These are phyloP conservation scores for Cornus controversa DNA, from an alignment of 148 eudicot genomes.

Conservation along the genomic window DNA sequence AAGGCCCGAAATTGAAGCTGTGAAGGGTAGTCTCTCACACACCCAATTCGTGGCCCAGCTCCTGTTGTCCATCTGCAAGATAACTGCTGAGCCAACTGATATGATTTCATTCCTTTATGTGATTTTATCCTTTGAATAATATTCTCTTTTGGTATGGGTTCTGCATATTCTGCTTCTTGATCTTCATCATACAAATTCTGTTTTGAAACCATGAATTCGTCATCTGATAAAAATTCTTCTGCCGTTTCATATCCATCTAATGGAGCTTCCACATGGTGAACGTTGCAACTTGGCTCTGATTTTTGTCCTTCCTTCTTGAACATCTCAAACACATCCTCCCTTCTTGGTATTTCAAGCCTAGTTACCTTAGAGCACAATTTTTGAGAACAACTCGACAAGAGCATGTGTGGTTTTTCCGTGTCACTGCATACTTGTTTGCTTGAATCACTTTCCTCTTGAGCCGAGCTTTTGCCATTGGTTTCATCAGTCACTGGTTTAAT, in stretches of 20 bases:
- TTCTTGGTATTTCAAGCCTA: constrained; percentile 43
- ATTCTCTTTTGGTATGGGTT: constrained; percentile 53
- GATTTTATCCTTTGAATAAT: constrained; percentile 58
- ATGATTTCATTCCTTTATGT: constrained; percentile 61
- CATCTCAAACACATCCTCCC: constrained; percentile 32
- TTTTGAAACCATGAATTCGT: constrained; percentile 51
- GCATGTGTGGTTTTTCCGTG: constrained; percentile 18
- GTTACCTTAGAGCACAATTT: constrained; percentile 38
- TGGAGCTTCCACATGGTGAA: constrained; percentile 5
- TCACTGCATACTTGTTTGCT: not conserved
- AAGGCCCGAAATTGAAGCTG: constrained; percentile 59
- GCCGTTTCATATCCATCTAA: constrained; percentile 63
- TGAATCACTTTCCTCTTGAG: constrained; percentile 21
- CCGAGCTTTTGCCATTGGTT: not conserved
- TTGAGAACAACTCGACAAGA: constrained; percentile 39
- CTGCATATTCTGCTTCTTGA: constrained; percentile 38
- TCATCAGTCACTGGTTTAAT: constrained; percentile 16
- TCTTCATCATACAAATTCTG: constrained; percentile 49
- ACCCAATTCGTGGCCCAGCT: constrained; percentile 85
- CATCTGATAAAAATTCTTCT: constrained; percentile 55
- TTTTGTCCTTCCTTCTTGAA: constrained; percentile 35
- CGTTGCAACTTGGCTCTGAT: constrained; percentile 16
- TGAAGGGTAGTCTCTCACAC: constrained; percentile 80
- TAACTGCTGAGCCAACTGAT: constrained; percentile 64
- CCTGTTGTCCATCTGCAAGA: constrained; percentile 81